Conservation (phyloP, 495 filamentous ascomycete species). For the Rhypophila decipiens region DNA sequence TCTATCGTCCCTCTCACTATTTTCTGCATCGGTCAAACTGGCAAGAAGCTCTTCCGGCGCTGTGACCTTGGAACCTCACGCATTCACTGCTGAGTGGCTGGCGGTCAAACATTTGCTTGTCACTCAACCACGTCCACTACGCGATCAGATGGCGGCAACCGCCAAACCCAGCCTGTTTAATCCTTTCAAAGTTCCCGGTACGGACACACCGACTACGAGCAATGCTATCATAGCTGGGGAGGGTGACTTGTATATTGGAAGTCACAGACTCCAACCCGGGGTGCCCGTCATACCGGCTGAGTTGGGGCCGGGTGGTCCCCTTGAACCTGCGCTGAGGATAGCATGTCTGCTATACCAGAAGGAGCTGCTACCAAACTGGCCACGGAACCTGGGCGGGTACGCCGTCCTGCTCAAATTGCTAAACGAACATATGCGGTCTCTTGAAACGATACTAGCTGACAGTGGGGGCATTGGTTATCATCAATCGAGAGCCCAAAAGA, state of each 20-base stretch:
- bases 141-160: constrained; percentile 1
- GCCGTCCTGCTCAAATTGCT: constrained; percentile 18
- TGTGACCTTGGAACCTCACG: constrained; percentile 18
- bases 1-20: constrained; percentile 11
- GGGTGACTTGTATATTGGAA: constrained; percentile 12
- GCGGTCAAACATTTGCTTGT: constrained; percentile 18
- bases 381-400: constrained; percentile 23
- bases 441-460: neutral
- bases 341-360: constrained; percentile 19
- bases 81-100: constrained; percentile 23
- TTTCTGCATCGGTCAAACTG: constrained; percentile 11
- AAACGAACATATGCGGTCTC: constrained; percentile 2
- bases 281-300: constrained; percentile 6
- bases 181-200: constrained; percentile 1
- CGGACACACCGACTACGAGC: neutral
- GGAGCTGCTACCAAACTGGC: constrained; percentile 21
- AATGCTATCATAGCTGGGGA: neutral
- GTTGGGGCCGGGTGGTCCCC: neutral
- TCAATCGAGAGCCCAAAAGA: neutral
- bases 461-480: neutral
- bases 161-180: neutral
- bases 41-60: constrained; percentile 10
- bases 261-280: constrained; percentile 14
- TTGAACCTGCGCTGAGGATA: constrained; percentile 21
- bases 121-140: constrained; percentile 13